phyloP scores from a whole-genome alignment of 305 asterid genomes.

The Solanum aculeatissimum region DNA sequence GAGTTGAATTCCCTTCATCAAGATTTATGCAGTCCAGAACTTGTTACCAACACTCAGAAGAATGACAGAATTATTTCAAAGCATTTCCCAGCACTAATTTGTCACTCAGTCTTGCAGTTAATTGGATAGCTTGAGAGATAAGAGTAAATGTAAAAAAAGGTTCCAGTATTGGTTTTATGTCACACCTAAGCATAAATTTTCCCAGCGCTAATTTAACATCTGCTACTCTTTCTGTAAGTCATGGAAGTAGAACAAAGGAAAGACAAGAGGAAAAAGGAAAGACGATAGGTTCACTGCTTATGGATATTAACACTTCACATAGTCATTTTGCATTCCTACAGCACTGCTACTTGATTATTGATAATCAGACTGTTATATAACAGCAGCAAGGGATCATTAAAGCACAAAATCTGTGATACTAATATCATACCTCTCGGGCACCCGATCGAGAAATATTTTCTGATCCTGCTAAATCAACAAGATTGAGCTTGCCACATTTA shows the following conservation, averaged over 20 bases:
- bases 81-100: not conserved
- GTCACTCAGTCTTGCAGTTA: not conserved
- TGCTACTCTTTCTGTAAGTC: not conserved
- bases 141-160: not conserved
- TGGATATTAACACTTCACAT: not conserved
- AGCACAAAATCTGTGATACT: not conserved
- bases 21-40: not conserved
- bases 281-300: not conserved
- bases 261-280: not conserved
- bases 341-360: not conserved
- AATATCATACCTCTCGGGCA: constrained; percentile 58
- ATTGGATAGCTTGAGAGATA: not conserved
- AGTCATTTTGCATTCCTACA: not conserved
- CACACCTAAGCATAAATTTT: not conserved
- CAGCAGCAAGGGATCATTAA: not conserved
- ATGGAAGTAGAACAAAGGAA: not conserved
- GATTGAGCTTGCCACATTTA: constrained; percentile 84
- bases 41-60: not conserved
- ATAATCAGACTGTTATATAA: not conserved
- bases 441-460: constrained; percentile 81
- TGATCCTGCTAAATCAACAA: constrained; percentile 88
- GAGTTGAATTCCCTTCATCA: not conserved
- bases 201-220: not conserved
- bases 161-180: not conserved
- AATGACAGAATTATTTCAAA: not conserved